Evolutionary conservation across 2,329 filamentous ascomycete species (phyloP).

Genomic region (Colletotrichum euphorbiae): DNA sequence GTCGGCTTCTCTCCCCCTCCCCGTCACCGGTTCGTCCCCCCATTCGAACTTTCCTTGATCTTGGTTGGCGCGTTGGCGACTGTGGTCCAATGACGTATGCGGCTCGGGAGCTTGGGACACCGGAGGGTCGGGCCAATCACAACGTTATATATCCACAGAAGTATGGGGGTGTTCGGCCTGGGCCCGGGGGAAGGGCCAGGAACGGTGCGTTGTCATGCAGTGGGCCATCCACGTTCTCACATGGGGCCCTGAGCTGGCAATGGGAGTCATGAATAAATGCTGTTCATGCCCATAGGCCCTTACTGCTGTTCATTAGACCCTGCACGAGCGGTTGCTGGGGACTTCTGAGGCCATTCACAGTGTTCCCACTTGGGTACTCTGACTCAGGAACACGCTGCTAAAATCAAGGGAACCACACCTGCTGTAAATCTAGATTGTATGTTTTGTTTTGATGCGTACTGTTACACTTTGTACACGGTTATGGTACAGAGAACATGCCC

Average conservation of each 20-base stretch:
- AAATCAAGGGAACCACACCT: not conserved
- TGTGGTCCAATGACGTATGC: slow-evolving; percentile 39
- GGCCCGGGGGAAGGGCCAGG: slow-evolving; percentile 30
- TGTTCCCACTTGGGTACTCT: not conserved
- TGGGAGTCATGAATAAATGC: not conserved
- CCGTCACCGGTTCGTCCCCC: not conserved
- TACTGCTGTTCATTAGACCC: too few relatives aligned
- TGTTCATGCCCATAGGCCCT: slow-evolving; percentile 6
- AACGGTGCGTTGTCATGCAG: slow-evolving; percentile 22
- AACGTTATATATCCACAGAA: not conserved
- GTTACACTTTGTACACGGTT: slow-evolving; percentile 39
- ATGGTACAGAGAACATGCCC: slow-evolving; percentile 38
- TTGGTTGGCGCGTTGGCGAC: slow-evolving; percentile 31
- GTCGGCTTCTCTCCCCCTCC: not conserved
- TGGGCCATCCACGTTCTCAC: slow-evolving; percentile 2
- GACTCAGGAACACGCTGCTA: not conserved
- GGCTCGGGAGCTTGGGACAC: slow-evolving; percentile 40
- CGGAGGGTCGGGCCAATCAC: slow-evolving; percentile 20
- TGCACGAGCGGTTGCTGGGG: not conserved
- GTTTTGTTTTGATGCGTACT: slow-evolving; percentile 7
- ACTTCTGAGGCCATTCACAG: slow-evolving; percentile 1
- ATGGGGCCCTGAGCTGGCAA: slow-evolving; percentile 15
- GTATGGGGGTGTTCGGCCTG: slow-evolving; percentile 16
- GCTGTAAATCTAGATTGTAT: slow-evolving; percentile 31
- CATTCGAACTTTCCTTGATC: slow-evolving; percentile 38